Evolutionary conservation across 2,329 filamentous ascomycete genomes (phyloP).

Genomic region (Coniochaeta ligniaria): DNA sequence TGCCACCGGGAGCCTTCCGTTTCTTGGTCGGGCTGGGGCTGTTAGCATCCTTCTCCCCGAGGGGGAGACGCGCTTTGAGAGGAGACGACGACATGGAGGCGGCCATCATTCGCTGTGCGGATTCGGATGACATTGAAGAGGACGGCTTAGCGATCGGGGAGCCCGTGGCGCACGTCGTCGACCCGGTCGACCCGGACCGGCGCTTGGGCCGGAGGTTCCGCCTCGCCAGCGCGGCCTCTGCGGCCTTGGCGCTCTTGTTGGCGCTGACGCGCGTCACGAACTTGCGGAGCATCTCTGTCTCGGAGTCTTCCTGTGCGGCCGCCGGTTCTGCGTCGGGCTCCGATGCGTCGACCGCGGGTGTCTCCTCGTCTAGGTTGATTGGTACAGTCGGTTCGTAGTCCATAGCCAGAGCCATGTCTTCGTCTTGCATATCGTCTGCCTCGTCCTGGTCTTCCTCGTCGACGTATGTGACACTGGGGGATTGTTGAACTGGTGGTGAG

Average conservation of each 20-base stretch:
- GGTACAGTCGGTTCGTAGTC: constrained; percentile 2
- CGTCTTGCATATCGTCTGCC: constrained; percentile 2
- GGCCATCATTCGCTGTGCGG: neutral
- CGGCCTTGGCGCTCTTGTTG: constrained; percentile 24
- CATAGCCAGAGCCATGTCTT: constrained; percentile 1
- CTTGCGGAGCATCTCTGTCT: constrained; percentile 24
- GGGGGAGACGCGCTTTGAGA: constrained; percentile 15
- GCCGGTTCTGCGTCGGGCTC: constrained; percentile 2
- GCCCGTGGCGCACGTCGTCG: constrained; percentile 18
- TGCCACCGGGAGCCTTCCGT: constrained; percentile 21
- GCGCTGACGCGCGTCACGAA: constrained; percentile 26
- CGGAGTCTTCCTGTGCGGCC: constrained; percentile 21
- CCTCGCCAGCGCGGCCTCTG: constrained; percentile 14
- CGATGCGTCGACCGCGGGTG: constrained; percentile 10
- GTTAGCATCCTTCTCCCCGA: constrained; percentile 27
- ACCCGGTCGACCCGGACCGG: constrained; percentile 17
- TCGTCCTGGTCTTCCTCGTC: constrained; percentile 8
- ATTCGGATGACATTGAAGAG: neutral
- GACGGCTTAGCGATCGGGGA: constrained; percentile 19
- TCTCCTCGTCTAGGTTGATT: constrained; percentile 12
- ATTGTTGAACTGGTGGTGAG: constrained; percentile 5
- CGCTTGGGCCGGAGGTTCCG: constrained; percentile 15
- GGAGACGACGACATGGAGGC: neutral
- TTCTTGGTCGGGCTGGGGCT: constrained; percentile 31
- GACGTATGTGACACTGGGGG: neutral